Evolutionary conservation across 1,284 basidiomycete genomes (phyloP).

Genomic region (Thecaphora thlaspeos): DNA sequence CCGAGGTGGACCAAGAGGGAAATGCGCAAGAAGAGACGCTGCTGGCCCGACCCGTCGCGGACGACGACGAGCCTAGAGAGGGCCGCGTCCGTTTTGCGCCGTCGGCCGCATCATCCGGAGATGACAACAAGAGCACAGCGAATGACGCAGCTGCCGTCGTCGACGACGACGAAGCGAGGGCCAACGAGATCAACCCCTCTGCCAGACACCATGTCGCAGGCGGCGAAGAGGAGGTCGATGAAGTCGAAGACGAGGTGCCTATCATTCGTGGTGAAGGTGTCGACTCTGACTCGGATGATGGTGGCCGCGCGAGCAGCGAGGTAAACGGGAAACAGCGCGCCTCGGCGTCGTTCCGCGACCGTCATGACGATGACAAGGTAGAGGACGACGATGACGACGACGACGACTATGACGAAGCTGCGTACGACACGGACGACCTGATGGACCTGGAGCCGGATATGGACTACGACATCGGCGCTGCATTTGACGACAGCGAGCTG

Average conservation of each 20-base stretch:
- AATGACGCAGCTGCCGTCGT: constrained; percentile 1
- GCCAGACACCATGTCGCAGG: constrained; percentile 51
- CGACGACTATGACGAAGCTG: constrained; percentile 45
- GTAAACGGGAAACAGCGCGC: too few relatives aligned
- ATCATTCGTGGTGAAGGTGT: constrained; percentile 34
- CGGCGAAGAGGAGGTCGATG: constrained; percentile 68
- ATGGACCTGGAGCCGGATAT: constrained; percentile 41
- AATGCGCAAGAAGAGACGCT: constrained; percentile 3
- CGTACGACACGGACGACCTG: constrained; percentile 49
- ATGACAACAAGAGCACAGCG: neutral
- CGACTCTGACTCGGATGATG: constrained; percentile 8
- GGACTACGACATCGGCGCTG: constrained; percentile 21
- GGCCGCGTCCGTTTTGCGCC: constrained; percentile 33
- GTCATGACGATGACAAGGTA: constrained; percentile 71
- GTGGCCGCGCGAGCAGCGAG: neutral
- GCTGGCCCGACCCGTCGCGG: constrained; percentile 21
- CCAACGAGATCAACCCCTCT: constrained; percentile 11
- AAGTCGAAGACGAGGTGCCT: constrained; percentile 29
- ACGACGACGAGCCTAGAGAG: constrained; percentile 25
- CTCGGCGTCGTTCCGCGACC: too few relatives aligned
- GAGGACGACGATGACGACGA: constrained; percentile 30
- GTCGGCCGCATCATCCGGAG: too few relatives aligned
- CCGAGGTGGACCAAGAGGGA: constrained; percentile 5
- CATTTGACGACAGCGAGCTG: constrained; percentile 36
- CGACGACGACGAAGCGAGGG: constrained; percentile 15